Conservation (phyloP, 345 rosid species). For the Eucalyptus urophylla region DNA sequence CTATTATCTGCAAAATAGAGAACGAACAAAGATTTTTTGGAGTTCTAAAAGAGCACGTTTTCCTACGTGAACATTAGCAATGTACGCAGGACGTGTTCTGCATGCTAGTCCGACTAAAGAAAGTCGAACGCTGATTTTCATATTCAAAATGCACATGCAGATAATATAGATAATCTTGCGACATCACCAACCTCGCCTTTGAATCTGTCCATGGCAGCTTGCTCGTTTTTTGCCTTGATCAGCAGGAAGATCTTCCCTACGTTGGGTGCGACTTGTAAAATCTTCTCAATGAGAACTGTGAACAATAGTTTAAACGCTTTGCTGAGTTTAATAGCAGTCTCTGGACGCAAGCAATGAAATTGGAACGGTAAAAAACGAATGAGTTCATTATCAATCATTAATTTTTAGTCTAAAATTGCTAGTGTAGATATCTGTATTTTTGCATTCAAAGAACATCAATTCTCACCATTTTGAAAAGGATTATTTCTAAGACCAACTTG, state of each 20-base stretch:
- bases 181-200: not conserved
- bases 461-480: not conserved
- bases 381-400: not conserved
- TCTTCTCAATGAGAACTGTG: conserved; percentile 2
- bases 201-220: not conserved
- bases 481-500: not conserved
- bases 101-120: not conserved
- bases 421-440: not conserved
- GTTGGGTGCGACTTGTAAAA: not conserved
- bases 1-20: not conserved
- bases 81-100: not conserved
- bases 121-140: not conserved
- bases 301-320: not conserved
- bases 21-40: not conserved
- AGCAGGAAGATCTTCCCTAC: not conserved
- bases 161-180: not conserved
- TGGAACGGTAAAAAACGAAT: not conserved
- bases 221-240: not conserved
- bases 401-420: not conserved
- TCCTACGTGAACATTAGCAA: not conserved
- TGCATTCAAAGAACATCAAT: not conserved
- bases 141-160: not conserved
- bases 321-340: not conserved
- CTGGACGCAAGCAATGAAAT: not conserved
- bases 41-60: not conserved